Base-by-base conservation (phyloP, 2,329 filamentous ascomycete species). In the Cercospora berteroae region DNA sequence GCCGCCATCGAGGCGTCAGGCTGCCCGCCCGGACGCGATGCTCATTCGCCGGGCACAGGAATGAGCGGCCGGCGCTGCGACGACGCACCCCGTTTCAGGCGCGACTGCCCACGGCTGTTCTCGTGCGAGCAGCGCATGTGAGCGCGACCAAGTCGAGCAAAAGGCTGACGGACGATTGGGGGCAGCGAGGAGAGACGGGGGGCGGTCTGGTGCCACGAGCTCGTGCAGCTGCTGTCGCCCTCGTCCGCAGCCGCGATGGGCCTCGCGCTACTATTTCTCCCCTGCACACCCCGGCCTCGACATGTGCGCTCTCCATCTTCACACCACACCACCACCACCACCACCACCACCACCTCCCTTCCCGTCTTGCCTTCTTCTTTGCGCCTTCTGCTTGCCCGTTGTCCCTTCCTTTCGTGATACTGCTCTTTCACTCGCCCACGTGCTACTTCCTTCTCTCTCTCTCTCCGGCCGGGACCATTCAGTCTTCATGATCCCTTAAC, bases 401-500 rank as follows among this genome's bases (percentile, higher is more conserved):
- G 12, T 57, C 23, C 29, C 16, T 63, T 66, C 60, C 63, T 57
- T 31, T 52, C 64, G 50, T 18, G 56, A 59, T 42, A 56, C 33
- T 58, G 60, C 63, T 60, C 56, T 31, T 67, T 66, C 55, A 33
- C 63, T 42, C 25, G 36, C 36, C 36, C 16, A 5, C 36, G 36
- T 42, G 36, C 36, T 42, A 6, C 36, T 61, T 20, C 23, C 50
- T 39, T 58, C 4, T 36, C 48, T 31, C 48, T 33, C 58, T 50
- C 65, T 57, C 50, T 56, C 63, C 60, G 58, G 55, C 57, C 50
- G 50, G 42, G 48, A 44, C 66, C 56, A 39, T 60, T 64, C 23
- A 58, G 65, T 67, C 67, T 72, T 70, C 62, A 71, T 72, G 67
- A 65, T 42, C 62, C 63, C 65, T 23, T 71, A 68, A 68, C 48